Evolutionary conservation across 306 rosid species (phyloP), one percentile per base, ranked within the genome.

Genomic region (Rubus parviflorus): DNA sequence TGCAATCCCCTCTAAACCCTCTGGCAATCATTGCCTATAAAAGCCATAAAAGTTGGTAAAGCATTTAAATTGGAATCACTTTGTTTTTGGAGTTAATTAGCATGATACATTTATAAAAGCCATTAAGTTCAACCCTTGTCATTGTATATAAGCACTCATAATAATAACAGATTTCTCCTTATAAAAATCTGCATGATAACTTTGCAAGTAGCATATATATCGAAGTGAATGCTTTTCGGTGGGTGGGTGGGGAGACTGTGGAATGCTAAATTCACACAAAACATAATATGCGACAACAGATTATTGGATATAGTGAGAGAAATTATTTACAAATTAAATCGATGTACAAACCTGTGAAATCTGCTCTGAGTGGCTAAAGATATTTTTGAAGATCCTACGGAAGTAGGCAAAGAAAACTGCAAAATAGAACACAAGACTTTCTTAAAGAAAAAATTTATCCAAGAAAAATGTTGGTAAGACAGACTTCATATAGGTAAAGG

Each of bases 11-110:
- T 87, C 91, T 89, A 73, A 94, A 94, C 45, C 98, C 98, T 87
- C 98, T 88, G 62, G 85, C 97, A 64, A 94, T 90, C 98, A 94
- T 94, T 58, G 98, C 98, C 98, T 94, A 89, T 81, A 68, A 74
- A 76, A 79, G 25, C 77, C 30, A 73, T 23, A 51, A 53, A 30
- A 23, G 16, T 47, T 38, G 41, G 57, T 73, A n/a, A 68, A 45
- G 57, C 9, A 3, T 74, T 60, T n/a, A 9, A 20, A 37, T 8
- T 14, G 20, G 60, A 53, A 68, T 77, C 70, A 47, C 38, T 78
- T 6, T 35, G 12, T 23, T 46, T 13, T 10, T 54, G 16, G 0
- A 61, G 8, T 37, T 54, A 4, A 35, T 7, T 20, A 41, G 15
- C n/a, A 41, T 16, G 30, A 30, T 30, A 16, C 57, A 61, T 48